Conservation (phyloP, 495 filamentous ascomycete genomes). For the Cercophora sp. region DNA sequence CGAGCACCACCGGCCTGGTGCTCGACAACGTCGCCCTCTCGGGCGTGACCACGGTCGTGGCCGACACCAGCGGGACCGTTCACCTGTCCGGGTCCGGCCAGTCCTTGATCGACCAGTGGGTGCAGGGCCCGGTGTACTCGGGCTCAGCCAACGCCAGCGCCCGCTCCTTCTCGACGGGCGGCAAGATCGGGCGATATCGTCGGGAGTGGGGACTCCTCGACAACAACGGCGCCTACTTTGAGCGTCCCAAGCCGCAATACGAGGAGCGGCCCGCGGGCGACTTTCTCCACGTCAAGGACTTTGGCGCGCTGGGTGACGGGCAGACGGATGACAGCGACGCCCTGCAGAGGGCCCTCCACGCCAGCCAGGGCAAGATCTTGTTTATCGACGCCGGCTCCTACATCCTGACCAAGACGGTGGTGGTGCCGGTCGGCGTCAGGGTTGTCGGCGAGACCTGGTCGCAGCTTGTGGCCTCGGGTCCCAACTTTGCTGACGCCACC, state of each 20-base stretch:
- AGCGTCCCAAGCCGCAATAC: constrained; percentile 63
- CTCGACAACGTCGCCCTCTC: constrained; percentile 69
- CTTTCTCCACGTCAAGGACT: constrained; percentile 11
- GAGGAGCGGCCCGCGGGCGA: constrained; percentile 32
- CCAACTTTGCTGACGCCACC: constrained; percentile 44
- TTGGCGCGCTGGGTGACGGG: background rate
- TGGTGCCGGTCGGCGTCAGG: constrained; percentile 47
- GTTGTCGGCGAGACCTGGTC: constrained; percentile 48
- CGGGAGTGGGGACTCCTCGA: constrained; percentile 16
- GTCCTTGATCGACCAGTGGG: constrained; percentile 5
- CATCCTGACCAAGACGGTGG: constrained; percentile 30
- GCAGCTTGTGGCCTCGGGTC: constrained; percentile 34
- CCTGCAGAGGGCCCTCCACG: background rate
- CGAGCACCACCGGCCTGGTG: constrained; percentile 59
- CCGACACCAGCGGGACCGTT: constrained; percentile 39
- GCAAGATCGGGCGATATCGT: constrained; percentile 59
- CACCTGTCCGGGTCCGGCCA: constrained; percentile 31
- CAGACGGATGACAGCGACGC: background rate
- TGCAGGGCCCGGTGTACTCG: constrained; percentile 2
- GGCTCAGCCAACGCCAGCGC: constrained; percentile 45
- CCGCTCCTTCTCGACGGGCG: constrained; percentile 57
- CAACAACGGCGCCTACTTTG: constrained; percentile 50
- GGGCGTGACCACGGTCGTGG: constrained; percentile 47
- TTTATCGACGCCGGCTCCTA: constrained; percentile 31
- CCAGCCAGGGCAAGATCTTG: constrained; percentile 33